phyloP scores from a whole-genome alignment of 139 green algal genomes.

The Spirogloea muscicola region DNA sequence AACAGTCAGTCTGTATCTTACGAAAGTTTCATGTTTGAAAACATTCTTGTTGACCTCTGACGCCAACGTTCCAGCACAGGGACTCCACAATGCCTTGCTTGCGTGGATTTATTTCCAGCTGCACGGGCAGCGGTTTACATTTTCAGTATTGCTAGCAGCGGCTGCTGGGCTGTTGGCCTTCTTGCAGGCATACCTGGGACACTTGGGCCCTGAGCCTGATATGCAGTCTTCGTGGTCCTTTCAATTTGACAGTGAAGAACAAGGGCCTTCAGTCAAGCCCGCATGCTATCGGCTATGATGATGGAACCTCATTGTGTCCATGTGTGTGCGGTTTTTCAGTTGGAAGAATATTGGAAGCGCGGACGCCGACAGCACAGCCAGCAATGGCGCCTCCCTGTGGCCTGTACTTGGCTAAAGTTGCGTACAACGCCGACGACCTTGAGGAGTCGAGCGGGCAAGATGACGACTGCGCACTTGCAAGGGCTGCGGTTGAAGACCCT shows the following conservation, averaged over 20 bases:
- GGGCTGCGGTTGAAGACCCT: too few relatives aligned
- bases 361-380: background rate
- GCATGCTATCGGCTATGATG: background rate
- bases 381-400: slow-evolving; percentile 16
- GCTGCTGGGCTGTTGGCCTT: background rate
- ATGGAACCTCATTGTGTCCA: background rate
- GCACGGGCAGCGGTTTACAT: background rate
- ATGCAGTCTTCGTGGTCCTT: background rate
- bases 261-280: background rate
- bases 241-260: background rate
- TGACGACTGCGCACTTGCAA: too few relatives aligned
- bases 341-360: slow-evolving; percentile 8
- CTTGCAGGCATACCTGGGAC: background rate
- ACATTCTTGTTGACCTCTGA: background rate
- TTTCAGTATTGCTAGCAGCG: background rate
- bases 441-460: too few relatives aligned
- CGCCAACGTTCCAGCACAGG: background rate
- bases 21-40: background rate
- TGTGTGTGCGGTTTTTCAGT: background rate
- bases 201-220: background rate
- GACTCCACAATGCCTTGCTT: too few relatives aligned
- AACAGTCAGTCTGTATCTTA: background rate
- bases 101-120: background rate
- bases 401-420: slow-evolving; percentile 18
- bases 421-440: slow-evolving; percentile 9